Evolutionary conservation across 257 asterid genomes (phyloP).

Genomic region (Penstemon eatonii): DNA sequence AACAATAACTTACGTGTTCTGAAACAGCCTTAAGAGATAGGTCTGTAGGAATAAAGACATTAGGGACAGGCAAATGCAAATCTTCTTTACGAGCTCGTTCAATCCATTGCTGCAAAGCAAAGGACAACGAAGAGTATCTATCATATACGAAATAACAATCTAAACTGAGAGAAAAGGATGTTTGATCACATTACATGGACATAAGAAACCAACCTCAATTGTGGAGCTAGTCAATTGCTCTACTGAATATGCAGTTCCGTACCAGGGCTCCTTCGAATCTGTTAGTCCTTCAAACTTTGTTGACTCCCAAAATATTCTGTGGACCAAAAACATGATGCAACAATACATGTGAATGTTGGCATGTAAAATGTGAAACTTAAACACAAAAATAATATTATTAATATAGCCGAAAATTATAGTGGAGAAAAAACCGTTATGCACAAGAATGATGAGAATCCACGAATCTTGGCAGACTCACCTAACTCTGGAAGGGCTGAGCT

Average conservation of each 20-base stretch:
- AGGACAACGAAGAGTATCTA: slow-evolving; percentile 22
- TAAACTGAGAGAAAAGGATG: slow-evolving; percentile 16
- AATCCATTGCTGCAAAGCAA: slow-evolving; percentile 69
- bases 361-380: neutral
- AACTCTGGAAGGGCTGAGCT: slow-evolving; percentile 69
- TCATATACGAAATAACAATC: slow-evolving; percentile 11
- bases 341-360: neutral
- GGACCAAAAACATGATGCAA: slow-evolving; percentile 23
- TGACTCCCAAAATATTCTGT: slow-evolving; percentile 96
- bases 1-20: slow-evolving; percentile 51
- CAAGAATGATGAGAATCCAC: slow-evolving; percentile 13
- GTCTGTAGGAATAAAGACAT: slow-evolving; percentile 92
- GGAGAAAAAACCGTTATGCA: slow-evolving; percentile 19
- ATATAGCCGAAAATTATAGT: slow-evolving; percentile 5
- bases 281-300: slow-evolving; percentile 77
- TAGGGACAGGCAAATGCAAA: slow-evolving; percentile 74
- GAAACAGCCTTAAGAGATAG: slow-evolving; percentile 66
- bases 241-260: slow-evolving; percentile 79
- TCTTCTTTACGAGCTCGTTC: slow-evolving; percentile 61
- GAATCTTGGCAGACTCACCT: slow-evolving; percentile 48
- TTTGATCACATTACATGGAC: slow-evolving; percentile 20
- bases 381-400: slow-evolving; percentile 12
- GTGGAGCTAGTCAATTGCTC: slow-evolving; percentile 60
- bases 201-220: slow-evolving; percentile 66
- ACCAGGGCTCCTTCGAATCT: slow-evolving; percentile 80